Evolutionary conservation across 495 filamentous ascomycete genomes (phyloP), one percentile per base, ranked within the genome.

Genomic region (Penicillium taxi): DNA sequence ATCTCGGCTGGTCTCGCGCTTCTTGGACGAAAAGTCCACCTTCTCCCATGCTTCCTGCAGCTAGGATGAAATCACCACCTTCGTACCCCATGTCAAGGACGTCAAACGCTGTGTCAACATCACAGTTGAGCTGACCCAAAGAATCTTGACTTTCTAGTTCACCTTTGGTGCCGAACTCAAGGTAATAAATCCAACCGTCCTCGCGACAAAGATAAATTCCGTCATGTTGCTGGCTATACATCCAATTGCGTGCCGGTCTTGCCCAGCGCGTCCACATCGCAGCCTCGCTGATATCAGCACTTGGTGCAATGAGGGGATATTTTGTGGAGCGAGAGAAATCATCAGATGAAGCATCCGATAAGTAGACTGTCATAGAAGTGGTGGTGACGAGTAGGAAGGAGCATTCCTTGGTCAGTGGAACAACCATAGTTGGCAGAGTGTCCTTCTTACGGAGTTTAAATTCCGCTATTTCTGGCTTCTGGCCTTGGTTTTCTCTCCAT

Each of bases 171-270:
- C 77, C 73, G 21, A 81, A 73, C 45, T 85, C 78, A 1, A 88
- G 52, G 41, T 74, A 79, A 36, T 74, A 73, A 8, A 90, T 72
- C 39, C 80, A 63, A 9, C 86, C 86, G 50, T 94, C 86, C 52
- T 91, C 84, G 33, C 85, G 76, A 13, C 78, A 85, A 16, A 94
- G 63, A 42, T 82, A 88, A 36, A 94, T 76, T 39, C 79, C 75
- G 42, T 91, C 86, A 16, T 72, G 71, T 15, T 48, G 65, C 39
- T 72, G 65, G 29, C 70, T 69, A 42, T 82, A 81, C 11, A 67
- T 49, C 45, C 64, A 62, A 17, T 73, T 69, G 17, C 83, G 72
- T 25, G 77, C 63, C 14, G 84, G 82, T 36, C 85, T 71, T 26
- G 86, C 75, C 86, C 86, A 94, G 3, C 66, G 65, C 22, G 66